phyloP scores from a whole-genome alignment of 2,329 filamentous ascomycete genomes.

The Clonostachys solani region DNA sequence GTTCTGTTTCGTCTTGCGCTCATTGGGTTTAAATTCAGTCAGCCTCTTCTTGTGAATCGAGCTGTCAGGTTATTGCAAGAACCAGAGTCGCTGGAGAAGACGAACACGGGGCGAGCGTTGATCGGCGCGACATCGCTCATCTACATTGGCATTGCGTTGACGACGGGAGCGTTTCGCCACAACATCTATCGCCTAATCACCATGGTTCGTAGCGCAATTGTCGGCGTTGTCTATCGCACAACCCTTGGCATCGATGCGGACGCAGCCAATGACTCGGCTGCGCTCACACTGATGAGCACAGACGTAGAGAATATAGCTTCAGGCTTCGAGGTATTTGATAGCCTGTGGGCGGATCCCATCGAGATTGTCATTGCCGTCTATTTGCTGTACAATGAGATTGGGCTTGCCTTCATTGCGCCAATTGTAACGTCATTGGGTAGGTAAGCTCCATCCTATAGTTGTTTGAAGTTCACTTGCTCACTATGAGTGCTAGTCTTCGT shows the following conservation, averaged over 20 bases:
- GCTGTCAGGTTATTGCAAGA: slow-evolving; percentile 16
- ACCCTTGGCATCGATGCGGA: slow-evolving; percentile 21
- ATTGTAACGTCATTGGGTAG: slow-evolving; percentile 19
- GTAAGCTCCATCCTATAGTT: too few relatives aligned
- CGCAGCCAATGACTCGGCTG: slow-evolving; percentile 27
- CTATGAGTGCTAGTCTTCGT: not conserved
- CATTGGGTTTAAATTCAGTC: slow-evolving; percentile 34
- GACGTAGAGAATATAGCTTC: slow-evolving; percentile 36
- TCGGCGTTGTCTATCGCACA: slow-evolving; percentile 24
- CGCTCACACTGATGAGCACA: slow-evolving; percentile 41
- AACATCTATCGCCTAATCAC: slow-evolving; percentile 28
- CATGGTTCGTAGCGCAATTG: slow-evolving; percentile 25
- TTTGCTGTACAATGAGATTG: slow-evolving; percentile 40
- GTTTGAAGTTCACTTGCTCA: too few relatives aligned
- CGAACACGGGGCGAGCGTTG: slow-evolving; percentile 5
- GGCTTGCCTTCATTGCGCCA: slow-evolving; percentile 40
- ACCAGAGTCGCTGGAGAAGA: not conserved
- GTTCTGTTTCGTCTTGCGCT: slow-evolving; percentile 25
- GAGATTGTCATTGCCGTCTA: slow-evolving; percentile 40
- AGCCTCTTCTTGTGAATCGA: slow-evolving; percentile 34
- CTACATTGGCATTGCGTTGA: slow-evolving; percentile 10
- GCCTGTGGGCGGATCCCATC: slow-evolving; percentile 12
- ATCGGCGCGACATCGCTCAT: slow-evolving; percentile 9
- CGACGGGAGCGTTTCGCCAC: slow-evolving; percentile 22
- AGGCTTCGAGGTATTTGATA: slow-evolving; percentile 33